Base-by-base conservation (phyloP, 1,284 basidiomycete species). In the Leccinum pallidistipes region DNA sequence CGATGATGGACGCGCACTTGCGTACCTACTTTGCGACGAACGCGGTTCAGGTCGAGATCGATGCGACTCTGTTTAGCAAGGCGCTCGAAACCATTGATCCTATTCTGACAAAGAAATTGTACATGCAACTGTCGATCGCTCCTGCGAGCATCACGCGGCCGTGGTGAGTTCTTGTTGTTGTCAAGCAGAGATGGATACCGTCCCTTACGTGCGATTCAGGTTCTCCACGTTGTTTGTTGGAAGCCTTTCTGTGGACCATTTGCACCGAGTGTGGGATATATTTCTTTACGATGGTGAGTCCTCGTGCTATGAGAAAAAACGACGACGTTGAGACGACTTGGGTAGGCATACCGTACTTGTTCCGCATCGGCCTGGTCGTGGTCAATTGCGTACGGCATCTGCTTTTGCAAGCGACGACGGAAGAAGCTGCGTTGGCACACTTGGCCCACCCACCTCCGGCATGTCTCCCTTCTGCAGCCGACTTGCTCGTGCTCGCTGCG, bases 241-340 rank as follows among this genome's bases (percentile, higher is more conserved):
- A 8, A 83, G 84, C 3, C 80, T 98, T n/a, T 92, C 95, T 0
- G 80, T 83, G 56, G 86, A 90, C 2, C 90, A 90, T 61, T 77
- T 93, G 24, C 82, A 92, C 59, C 83, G 95, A 16, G 82, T 95
- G 4, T 94, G 94, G 88, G 95, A 98, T 71, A 77, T 95, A 3
- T 94, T 97, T 71, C 79, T 97, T 38, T 89, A 86, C 61, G 94
- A 96, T 77, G 94, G 92, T 93, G 66, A 56, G 74, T 61, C 16
- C 12, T 10, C 3, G 40, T n/a, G n/a, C 2, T 14, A 2, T 14
- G 7, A 7, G 18, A 43, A 7, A 11, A 36, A 16, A 24, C 16
- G 14, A 10, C 14, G 18, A 32, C 3, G 24, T 5, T 14, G 21
- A n/a, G 56, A 60, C 72, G 59, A 8, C 43, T 60, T 21, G n/a